These are phyloP conservation scores for Calonectria naviculata DNA, from an alignment of 2,329 filamentous ascomycete genomes.

Conservation along the genomic window DNA sequence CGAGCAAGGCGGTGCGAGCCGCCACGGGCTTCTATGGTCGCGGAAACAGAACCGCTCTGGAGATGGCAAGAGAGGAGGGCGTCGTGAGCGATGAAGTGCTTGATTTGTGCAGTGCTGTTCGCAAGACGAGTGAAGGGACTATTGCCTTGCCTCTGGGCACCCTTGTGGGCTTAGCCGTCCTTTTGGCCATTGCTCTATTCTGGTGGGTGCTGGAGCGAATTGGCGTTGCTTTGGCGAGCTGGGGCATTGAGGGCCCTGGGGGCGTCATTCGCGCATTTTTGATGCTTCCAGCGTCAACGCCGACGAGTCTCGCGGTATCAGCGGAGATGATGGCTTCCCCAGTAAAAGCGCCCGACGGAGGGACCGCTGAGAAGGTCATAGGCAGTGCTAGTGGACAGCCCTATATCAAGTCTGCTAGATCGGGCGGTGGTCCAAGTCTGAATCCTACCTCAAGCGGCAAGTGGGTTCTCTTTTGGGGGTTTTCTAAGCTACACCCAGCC, in stretches of 20 bases:
- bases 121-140: not conserved
- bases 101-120: not conserved
- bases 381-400: not conserved
- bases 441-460: too few relatives aligned
- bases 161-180: not conserved
- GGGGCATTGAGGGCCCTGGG: not conserved
- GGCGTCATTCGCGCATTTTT: not conserved
- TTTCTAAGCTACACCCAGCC: not conserved
- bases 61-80: not conserved
- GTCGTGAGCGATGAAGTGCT: not conserved
- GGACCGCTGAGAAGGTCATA: not conserved
- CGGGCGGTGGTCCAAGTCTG: not conserved
- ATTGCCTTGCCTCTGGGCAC: not conserved
- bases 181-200: not conserved
- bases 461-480: not conserved
- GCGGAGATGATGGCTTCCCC: not conserved
- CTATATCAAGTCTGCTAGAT: not conserved
- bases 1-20: not conserved
- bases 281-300: not conserved
- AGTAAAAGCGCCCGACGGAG: not conserved
- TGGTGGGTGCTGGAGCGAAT: not conserved
- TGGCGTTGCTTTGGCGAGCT: not conserved
- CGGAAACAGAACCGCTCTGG: not conserved
- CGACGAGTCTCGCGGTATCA: not conserved
- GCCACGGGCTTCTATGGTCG: not conserved